phyloP scores from a whole-genome alignment of 768 basidiomycete genomes.

The Mycena indigotica region DNA sequence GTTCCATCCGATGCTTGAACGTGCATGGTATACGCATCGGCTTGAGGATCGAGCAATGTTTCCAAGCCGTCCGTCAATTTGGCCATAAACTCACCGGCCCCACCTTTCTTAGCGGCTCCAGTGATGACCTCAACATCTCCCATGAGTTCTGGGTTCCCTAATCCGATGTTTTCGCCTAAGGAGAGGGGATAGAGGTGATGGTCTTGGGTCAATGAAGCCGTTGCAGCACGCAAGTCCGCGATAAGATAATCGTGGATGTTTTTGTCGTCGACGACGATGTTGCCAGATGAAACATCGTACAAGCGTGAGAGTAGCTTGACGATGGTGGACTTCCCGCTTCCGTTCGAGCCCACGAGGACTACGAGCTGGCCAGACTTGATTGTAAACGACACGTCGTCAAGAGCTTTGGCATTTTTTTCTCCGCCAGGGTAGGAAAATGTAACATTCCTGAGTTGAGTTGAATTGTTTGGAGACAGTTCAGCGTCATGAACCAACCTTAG shows the following conservation, averaged over 20 bases:
- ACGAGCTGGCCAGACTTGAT: conserved; percentile 52
- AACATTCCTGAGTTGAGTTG: conserved; percentile 41
- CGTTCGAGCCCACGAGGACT: conserved; percentile 61
- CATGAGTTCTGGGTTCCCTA: conserved; percentile 25
- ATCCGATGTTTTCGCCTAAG: conserved; percentile 44
- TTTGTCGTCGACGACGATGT: conserved; percentile 45
- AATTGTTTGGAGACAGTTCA: neutral
- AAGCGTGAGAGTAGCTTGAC: conserved; percentile 53
- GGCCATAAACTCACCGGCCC: conserved; percentile 25
- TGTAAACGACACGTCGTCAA: conserved; percentile 43
- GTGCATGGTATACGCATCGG: conserved; percentile 7
- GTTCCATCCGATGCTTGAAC: conserved; percentile 9
- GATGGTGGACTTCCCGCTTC: conserved; percentile 56
- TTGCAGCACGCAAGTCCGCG: conserved; percentile 44
- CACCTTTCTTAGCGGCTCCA: conserved; percentile 35
- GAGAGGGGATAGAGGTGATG: conserved; percentile 51
- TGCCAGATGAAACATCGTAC: conserved; percentile 48
- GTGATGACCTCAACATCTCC: conserved; percentile 25
- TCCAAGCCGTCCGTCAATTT: conserved; percentile 20
- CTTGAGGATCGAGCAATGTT: conserved; percentile 22
- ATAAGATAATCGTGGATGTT: conserved; percentile 41
- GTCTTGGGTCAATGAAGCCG: conserved; percentile 52
- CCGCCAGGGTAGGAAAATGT: conserved; percentile 55
- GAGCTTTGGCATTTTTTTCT: conserved; percentile 35
- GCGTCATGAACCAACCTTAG: conserved; percentile 23